These are phyloP conservation scores for Aechmea fasciata DNA, from an alignment of 176 grass and related monocot genomes.

Conservation along the genomic window DNA sequence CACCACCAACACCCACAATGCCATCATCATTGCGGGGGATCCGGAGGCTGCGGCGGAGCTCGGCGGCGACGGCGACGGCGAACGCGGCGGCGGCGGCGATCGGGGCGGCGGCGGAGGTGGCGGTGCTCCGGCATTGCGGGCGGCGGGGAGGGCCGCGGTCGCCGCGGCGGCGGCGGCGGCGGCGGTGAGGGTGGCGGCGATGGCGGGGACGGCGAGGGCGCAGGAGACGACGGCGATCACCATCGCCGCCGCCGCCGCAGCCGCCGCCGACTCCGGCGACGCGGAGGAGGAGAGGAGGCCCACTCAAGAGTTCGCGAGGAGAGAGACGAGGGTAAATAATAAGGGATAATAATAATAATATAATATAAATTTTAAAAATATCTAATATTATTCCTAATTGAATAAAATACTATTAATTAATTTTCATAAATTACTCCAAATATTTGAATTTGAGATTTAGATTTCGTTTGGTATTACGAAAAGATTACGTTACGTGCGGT, in stretches of 20 bases:
- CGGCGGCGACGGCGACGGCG: conserved; percentile 15
- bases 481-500: too few relatives aligned
- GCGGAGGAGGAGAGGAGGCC: conserved; percentile 6
- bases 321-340: conserved; percentile 30
- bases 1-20: too few relatives aligned
- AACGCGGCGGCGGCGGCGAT: conserved; percentile 16
- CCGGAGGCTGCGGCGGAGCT: conserved; percentile 12
- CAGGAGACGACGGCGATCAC: conserved; percentile 41
- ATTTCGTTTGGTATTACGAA: too few relatives aligned
- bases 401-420: background rate
- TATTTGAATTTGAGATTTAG: too few relatives aligned
- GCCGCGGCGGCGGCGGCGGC: conserved; percentile 10
- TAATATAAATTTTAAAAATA: background rate
- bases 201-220: conserved; percentile 36
- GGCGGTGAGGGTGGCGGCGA: conserved; percentile 28
- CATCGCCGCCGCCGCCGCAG: conserved; percentile 12
- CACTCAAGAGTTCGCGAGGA: conserved; percentile 26
- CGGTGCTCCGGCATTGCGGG: conserved; percentile 8
- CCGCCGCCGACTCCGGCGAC: background rate
- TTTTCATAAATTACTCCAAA: background rate
- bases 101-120: conserved; percentile 17
- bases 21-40: background rate
- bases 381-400: background rate
- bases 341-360: background rate
- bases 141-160: conserved; percentile 15